Evolutionary conservation across 768 basidiomycete genomes (phyloP).

Genomic region (Rhizopogon rudus): DNA sequence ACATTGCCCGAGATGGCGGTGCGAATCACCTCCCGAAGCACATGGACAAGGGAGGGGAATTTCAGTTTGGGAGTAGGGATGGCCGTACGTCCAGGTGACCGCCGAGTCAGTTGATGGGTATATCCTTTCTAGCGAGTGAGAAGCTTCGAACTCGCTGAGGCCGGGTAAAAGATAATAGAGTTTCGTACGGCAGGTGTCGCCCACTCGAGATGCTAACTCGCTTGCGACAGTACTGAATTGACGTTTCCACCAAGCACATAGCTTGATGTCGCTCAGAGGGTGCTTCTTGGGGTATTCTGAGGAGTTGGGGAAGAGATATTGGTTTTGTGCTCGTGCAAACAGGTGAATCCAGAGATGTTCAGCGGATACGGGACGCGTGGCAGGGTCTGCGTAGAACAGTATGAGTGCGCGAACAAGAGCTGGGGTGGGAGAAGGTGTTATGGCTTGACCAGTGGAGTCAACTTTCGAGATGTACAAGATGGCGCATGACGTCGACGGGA

Average conservation of each 20-base stretch:
- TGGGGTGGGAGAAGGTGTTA: slow-evolving; percentile 60
- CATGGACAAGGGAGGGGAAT: slow-evolving; percentile 43
- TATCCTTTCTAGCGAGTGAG: slow-evolving; percentile 44
- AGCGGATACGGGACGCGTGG: slow-evolving; percentile 54
- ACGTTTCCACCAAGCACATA: slow-evolving; percentile 93
- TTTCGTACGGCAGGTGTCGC: slow-evolving; percentile 7
- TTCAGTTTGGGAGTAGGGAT: slow-evolving; percentile 56
- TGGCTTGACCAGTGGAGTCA: slow-evolving; percentile 82
- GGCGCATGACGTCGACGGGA: slow-evolving; percentile 63
- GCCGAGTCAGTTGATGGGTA: slow-evolving; percentile 15
- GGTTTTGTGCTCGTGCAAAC: slow-evolving; percentile 85
- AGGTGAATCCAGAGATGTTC: slow-evolving; percentile 75
- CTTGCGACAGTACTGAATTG: slow-evolving; percentile 54
- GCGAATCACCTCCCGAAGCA: slow-evolving; percentile 34
- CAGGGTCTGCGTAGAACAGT: slow-evolving; percentile 53
- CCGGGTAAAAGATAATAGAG: slow-evolving; percentile 71
- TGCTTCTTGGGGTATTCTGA: slow-evolving; percentile 62
- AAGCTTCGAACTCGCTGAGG: slow-evolving; percentile 62
- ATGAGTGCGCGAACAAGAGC: slow-evolving; percentile 66
- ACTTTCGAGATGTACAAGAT: slow-evolving; percentile 92
- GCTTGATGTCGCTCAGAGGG: slow-evolving; percentile 68
- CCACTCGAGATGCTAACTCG: slow-evolving; percentile 26
- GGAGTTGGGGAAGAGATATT: slow-evolving; percentile 94
- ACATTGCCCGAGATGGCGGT: slow-evolving; percentile 51
- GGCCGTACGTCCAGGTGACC: slow-evolving; percentile 66